Evolutionary conservation across 2,329 filamentous ascomycete species (phyloP).

Genomic region (Penicillium aurantiogriseum): DNA sequence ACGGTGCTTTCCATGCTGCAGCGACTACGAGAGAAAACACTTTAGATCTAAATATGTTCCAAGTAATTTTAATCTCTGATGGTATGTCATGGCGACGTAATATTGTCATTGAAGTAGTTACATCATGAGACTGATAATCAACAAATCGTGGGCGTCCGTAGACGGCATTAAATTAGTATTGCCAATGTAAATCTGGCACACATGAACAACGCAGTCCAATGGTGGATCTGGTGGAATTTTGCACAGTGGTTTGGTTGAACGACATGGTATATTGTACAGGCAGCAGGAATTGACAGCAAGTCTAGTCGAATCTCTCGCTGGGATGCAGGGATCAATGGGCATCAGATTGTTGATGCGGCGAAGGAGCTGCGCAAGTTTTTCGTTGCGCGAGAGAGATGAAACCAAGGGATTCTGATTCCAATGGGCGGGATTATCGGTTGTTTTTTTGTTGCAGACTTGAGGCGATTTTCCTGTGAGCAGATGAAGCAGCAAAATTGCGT

Average conservation of each 20-base stretch:
- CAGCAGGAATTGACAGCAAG: neutral
- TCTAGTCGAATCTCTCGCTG: neutral
- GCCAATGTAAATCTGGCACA: neutral
- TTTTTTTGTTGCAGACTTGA: too few species aligned
- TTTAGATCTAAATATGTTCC: neutral
- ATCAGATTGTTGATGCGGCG: neutral
- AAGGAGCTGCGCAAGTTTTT: neutral
- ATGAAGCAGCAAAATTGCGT: neutral
- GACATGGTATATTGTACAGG: neutral
- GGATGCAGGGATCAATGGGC: neutral
- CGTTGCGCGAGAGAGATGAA: neutral
- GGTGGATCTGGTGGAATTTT: neutral
- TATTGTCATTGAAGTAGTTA: slow-evolving; percentile 2
- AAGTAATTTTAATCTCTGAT: neutral
- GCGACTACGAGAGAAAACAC: neutral
- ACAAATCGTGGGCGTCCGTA: neutral
- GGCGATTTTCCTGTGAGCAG: neutral
- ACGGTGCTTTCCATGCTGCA: slow-evolving; percentile 9
- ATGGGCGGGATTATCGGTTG: neutral
- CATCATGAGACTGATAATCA: slow-evolving; percentile 3
- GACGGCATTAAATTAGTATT: neutral
- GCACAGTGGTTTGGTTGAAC: neutral
- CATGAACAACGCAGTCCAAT: neutral
- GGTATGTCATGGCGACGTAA: slow-evolving; percentile 3
- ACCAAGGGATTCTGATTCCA: neutral